Percentiles rank a stretch among this genome's conserved stretches.
Conservation (phyloP, 768 basidiomycete genomes). For the Agaricus subrufescens region DNA sequence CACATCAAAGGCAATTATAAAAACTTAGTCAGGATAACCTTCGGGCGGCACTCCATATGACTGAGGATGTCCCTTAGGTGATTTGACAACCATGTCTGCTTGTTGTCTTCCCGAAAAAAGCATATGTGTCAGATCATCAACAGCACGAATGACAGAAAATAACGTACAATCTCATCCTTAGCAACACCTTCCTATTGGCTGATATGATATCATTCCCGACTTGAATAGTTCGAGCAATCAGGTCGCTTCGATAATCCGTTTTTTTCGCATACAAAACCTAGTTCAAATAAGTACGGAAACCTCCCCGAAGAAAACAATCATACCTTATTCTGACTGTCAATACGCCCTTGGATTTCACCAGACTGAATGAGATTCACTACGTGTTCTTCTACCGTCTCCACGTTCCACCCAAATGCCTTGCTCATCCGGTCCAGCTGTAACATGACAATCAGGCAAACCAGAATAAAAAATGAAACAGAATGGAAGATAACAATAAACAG, state of each 20-base stretch:
- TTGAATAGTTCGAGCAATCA: slow-evolving; percentile 74
- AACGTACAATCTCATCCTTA: slow-evolving; percentile 78
- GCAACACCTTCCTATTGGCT: slow-evolving; percentile 71
- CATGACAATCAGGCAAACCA: not conserved
- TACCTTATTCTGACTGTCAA: slow-evolving; percentile 90
- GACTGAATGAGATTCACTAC: slow-evolving; percentile 76
- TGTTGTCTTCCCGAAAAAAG: slow-evolving; percentile 52
- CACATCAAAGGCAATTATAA: too few species aligned
- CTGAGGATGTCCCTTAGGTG: slow-evolving; percentile 47
- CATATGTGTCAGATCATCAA: too few species aligned
- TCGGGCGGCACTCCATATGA: slow-evolving; percentile 41
- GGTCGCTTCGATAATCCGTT: slow-evolving; percentile 70
- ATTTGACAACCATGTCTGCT: slow-evolving; percentile 70
- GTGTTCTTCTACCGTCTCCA: slow-evolving; percentile 65
- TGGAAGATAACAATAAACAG: not conserved
- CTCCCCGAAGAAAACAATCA: slow-evolving; percentile 4
- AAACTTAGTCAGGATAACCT: slow-evolving; percentile 1
- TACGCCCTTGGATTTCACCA: slow-evolving; percentile 74
- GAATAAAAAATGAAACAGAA: too few species aligned
- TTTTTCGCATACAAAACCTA: slow-evolving; percentile 80
- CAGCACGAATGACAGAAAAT: slow-evolving; percentile 10
- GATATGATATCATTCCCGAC: slow-evolving; percentile 67
- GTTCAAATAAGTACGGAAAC: not conserved
- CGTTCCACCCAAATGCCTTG: slow-evolving; percentile 75
- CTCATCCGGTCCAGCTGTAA: slow-evolving; percentile 73